These are phyloP conservation scores for Dryadomyces quercus-mongolicae DNA, from an alignment of 2,329 filamentous ascomycete genomes.

Conservation along the genomic window DNA sequence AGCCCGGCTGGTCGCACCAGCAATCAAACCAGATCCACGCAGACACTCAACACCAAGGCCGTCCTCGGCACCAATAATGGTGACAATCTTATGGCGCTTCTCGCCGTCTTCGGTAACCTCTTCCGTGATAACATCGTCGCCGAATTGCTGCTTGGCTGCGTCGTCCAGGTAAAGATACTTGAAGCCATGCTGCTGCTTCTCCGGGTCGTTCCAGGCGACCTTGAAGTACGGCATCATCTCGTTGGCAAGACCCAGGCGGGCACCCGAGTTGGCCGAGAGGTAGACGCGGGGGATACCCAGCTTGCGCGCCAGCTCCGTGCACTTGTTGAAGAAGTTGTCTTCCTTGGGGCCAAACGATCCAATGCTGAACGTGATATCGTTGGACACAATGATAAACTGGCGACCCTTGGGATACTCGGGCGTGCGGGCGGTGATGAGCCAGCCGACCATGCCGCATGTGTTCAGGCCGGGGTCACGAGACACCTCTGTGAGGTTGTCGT, in stretches of 20 bases:
- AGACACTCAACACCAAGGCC: constrained; percentile 96
- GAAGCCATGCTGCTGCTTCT: constrained; percentile 78
- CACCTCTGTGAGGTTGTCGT: constrained; percentile 83
- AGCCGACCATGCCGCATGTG: constrained; percentile 95
- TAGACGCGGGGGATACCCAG: constrained; percentile 95
- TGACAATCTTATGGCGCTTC: constrained; percentile 85
- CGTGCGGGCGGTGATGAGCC: constrained; percentile 88
- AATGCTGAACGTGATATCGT: constrained; percentile 99
- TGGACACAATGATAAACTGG: constrained; percentile 91
- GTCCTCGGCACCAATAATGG: constrained; percentile 85
- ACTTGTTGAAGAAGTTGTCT: constrained; percentile 98
- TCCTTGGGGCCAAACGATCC: constrained; percentile 94
- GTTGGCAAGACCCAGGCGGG: constrained; percentile 89
- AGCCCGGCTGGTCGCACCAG: constrained; percentile 88
- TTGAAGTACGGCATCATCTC: constrained; percentile 96
- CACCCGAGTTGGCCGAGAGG: constrained; percentile 96
- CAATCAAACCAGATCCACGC: constrained; percentile 93
- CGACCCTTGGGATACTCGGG: constrained; percentile 90
- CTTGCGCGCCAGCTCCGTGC: constrained; percentile 83
- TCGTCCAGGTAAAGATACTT: constrained; percentile 92
- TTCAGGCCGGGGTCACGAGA: constrained; percentile 92
- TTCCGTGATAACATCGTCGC: constrained; percentile 81
- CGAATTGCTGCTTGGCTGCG: constrained; percentile 75
- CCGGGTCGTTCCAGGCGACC: constrained; percentile 84
- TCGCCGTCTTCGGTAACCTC: constrained; percentile 76